A percentile compares a stretch with the other conserved stretches of the same genome.
phyloP scores from a whole-genome alignment of 2,329 filamentous ascomycete species.

The Aspergillus novofumigatus region DNA sequence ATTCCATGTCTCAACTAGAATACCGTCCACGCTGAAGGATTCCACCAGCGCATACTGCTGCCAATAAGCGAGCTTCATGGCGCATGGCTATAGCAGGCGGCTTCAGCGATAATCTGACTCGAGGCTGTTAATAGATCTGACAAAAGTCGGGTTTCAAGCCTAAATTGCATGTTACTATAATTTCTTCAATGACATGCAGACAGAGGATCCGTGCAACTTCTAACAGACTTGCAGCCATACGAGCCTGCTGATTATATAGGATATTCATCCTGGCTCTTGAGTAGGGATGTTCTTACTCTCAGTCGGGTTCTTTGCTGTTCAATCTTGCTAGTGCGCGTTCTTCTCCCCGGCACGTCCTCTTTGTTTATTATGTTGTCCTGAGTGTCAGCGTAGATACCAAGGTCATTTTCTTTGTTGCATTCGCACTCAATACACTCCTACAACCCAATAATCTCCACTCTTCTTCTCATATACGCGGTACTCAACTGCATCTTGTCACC shows the following conservation, averaged over 20 bases:
- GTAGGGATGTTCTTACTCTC: not conserved
- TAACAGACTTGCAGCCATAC: not conserved
- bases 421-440: not conserved
- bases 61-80: conserved; percentile 20
- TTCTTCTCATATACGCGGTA: not conserved
- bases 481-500: not conserved
- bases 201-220: not conserved
- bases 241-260: not conserved
- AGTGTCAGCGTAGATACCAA: not conserved
- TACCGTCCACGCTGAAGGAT: conserved; percentile 8
- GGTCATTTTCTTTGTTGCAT: not conserved
- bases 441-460: not conserved
- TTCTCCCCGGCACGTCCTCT: not conserved
- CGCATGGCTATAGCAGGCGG: conserved; percentile 18
- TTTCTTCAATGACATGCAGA: conserved; percentile 12
- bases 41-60: conserved; percentile 16
- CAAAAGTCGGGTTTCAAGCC: conserved; percentile 20
- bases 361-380: not conserved
- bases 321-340: not conserved
- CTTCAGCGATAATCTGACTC: conserved; percentile 22
- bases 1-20: conserved; percentile 19
- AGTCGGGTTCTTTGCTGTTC: not conserved
- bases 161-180: conserved; percentile 18
- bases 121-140: conserved; percentile 24
- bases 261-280: not conserved